Percentiles rank a stretch among this genome's conserved stretches.
These are phyloP conservation scores for Hygrocybe punicea DNA, from an alignment of 768 basidiomycete genomes.

Conservation along the genomic window DNA sequence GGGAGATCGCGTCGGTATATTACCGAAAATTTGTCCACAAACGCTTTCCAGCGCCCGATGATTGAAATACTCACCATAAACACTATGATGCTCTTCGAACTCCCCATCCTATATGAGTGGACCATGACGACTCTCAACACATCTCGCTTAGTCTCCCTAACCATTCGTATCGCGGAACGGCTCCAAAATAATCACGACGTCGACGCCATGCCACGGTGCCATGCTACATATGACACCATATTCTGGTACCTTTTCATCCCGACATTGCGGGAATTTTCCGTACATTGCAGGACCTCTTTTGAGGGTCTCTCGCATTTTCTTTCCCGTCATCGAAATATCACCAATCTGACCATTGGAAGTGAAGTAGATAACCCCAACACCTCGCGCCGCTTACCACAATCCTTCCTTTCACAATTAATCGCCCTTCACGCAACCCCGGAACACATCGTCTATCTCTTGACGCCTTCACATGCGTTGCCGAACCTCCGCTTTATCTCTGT, in stretches of 20 bases:
- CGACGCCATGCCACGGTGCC: no score
- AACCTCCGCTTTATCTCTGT: background rate
- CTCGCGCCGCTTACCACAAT: conserved; percentile 1
- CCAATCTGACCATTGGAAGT: conserved; percentile 11
- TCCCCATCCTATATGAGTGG: conserved; percentile 23
- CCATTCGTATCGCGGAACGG: conserved; percentile 16
- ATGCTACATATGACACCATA: conserved; percentile 16
- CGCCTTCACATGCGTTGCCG: background rate
- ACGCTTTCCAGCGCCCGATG: background rate
- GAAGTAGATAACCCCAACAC: conserved; percentile 12
- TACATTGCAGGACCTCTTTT: conserved; percentile 15
- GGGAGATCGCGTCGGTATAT: background rate
- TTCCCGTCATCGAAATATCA: conserved; percentile 23
- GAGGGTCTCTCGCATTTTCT: conserved; percentile 21
- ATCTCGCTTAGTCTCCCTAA: conserved; percentile 18
- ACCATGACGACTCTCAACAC: conserved; percentile 16
- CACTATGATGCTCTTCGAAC: conserved; percentile 19
- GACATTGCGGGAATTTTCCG: conserved; percentile 16
- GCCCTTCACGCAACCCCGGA: conserved; percentile 18
- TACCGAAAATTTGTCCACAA: background rate
- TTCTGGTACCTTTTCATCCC: conserved; percentile 22
- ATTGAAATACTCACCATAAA: conserved; percentile 12
- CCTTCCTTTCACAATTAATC: conserved; percentile 15
- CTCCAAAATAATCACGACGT: no score
- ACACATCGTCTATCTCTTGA: conserved; percentile 17